A percentile compares a stretch with the other conserved stretches of the same genome.
These are phyloP conservation scores for Tuber indicum DNA, from an alignment of 495 filamentous ascomycete genomes.

Conservation along the genomic window DNA sequence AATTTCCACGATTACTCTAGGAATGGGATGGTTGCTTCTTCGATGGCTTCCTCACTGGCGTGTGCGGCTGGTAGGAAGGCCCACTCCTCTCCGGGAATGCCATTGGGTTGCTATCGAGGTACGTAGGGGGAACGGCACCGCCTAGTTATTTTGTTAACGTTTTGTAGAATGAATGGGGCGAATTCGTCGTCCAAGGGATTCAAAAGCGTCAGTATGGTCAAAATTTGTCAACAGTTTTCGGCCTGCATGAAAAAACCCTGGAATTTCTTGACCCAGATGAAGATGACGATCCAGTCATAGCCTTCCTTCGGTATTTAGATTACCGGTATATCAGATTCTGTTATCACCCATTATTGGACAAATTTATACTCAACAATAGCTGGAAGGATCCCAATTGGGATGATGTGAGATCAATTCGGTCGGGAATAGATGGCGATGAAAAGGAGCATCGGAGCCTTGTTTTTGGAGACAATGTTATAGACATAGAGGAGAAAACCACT, in stretches of 20 bases:
- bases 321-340: conserved; percentile 93
- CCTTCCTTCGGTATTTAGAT: conserved; percentile 65
- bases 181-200: conserved; percentile 68
- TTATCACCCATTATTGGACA: conserved; percentile 80
- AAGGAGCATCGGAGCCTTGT: conserved; percentile 74
- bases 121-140: conserved; percentile 11
- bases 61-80: conserved; percentile 64
- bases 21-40: conserved; percentile 73
- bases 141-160: background rate
- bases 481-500: conserved; percentile 81
- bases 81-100: conserved; percentile 61
- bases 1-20: conserved; percentile 64
- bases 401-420: conserved; percentile 64
- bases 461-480: conserved; percentile 82
- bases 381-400: conserved; percentile 95
- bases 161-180: conserved; percentile 76
- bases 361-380: conserved; percentile 72
- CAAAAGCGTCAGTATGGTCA: conserved; percentile 64
- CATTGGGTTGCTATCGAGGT: conserved; percentile 88
- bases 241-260: conserved; percentile 46
- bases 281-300: conserved; percentile 73
- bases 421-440: conserved; percentile 84
- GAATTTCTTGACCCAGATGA: conserved; percentile 58
- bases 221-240: conserved; percentile 80
- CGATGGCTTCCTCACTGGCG: conserved; percentile 87